These are phyloP conservation scores for Saccharomycopsis oosterbeekiorum DNA, from an alignment of 805 yeast species.

Conservation along the genomic window DNA sequence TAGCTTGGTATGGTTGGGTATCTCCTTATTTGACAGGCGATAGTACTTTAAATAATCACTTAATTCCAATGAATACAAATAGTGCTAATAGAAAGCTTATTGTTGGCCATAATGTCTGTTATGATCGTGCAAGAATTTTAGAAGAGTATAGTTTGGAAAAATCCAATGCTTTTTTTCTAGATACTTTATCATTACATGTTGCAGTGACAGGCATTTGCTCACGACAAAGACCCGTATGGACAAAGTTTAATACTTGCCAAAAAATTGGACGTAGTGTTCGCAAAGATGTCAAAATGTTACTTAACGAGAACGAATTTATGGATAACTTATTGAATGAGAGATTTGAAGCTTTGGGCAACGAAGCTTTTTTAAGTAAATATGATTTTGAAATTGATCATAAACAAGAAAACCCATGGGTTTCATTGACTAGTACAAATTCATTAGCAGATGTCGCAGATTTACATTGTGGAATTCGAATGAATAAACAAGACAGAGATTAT, in stretches of 20 bases:
- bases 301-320: constrained; percentile 19
- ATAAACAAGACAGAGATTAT: constrained; percentile 57
- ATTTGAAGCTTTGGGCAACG: constrained; percentile 18
- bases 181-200: constrained; percentile 87
- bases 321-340: constrained; percentile 5
- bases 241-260: constrained; percentile 38
- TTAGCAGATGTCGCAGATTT: constrained; percentile 69
- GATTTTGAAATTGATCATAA: constrained; percentile 25
- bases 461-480: constrained; percentile 60
- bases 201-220: constrained; percentile 91
- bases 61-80: constrained; percentile 64
- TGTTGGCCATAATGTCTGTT: constrained; percentile 86
- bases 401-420: constrained; percentile 80
- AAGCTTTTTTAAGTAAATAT: constrained; percentile 21
- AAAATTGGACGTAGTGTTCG: constrained; percentile 15
- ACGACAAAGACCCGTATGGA: constrained; percentile 75
- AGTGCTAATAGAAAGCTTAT: constrained; percentile 38
- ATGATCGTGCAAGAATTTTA: constrained; percentile 74
- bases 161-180: constrained; percentile 71
- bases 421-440: constrained; percentile 66
- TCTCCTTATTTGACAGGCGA: constrained; percentile 70
- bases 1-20: constrained; percentile 93
- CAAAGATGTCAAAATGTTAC: constrained; percentile 16
- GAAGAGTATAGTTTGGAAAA: constrained; percentile 71
- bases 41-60: constrained; percentile 35